Evolutionary conservation across 805 yeast species (phyloP).

Genomic region (Candida berthetii): DNA sequence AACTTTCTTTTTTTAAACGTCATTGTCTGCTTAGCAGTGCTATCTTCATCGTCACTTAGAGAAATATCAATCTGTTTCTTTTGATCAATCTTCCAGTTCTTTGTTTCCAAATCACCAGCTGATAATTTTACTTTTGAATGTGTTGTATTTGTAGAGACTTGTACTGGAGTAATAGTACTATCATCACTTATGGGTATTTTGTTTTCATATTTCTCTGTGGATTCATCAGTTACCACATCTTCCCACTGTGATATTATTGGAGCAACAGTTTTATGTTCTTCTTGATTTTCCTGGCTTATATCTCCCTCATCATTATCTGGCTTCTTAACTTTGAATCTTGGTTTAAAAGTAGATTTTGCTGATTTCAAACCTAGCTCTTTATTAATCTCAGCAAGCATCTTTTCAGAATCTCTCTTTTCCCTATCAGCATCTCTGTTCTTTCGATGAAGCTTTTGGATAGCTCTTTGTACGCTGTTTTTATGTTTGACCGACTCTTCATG

Average conservation of each 20-base stretch:
- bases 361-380: constrained; percentile 1
- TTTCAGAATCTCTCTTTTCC: constrained; percentile 13
- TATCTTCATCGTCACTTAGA: constrained; percentile 11
- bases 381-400: constrained; percentile 9
- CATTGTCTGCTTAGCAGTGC: not conserved
- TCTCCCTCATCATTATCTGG: constrained; percentile 2
- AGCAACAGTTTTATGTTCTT: constrained; percentile 3
- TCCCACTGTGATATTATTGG: constrained; percentile 11
- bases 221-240: constrained; percentile 2
- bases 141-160: not conserved
- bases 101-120: constrained; percentile 17
- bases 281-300: not conserved
- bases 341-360: not conserved
- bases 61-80: constrained; percentile 9
- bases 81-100: constrained; percentile 19
- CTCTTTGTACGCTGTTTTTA: constrained; percentile 14
- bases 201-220: not conserved
- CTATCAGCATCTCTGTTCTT: constrained; percentile 16
- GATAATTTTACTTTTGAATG: constrained; percentile 2
- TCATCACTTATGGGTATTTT: not conserved
- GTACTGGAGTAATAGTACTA: too few relatives aligned
- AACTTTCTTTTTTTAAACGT: constrained; percentile 17
- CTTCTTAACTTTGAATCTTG: too few relatives aligned
- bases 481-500: constrained; percentile 30
- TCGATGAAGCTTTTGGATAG: constrained; percentile 20